Base-by-base conservation (phyloP, 306 rosid genomes). In the Glycine latifolia region DNA sequence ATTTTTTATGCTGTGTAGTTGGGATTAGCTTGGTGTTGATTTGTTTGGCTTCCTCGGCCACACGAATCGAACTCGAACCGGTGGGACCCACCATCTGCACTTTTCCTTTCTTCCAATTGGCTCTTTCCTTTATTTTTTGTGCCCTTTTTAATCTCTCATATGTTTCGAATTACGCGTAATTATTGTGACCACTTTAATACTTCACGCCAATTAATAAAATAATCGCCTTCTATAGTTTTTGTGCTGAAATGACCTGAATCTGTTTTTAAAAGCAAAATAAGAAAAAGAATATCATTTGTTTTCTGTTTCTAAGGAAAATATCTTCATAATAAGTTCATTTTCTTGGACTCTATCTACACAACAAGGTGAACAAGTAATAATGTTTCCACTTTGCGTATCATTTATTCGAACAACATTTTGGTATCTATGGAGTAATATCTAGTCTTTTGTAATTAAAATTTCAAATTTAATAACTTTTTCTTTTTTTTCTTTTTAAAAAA, bases 41-140 rank as follows among this genome's bases (percentile, higher is more conserved):
- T 65, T 3, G 26, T 13, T 31, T 10, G 7, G 62, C 10, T 17
- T 16, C 81, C 75, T 76, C 50, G 66, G 73, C 90, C 87, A 84
- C 87, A 76, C 3, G 84, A 82, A 78, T 49, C 73, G 46, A 20
- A 54, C 8, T 41, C 46, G 41, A 53, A 20, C 65, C 70, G 7
- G 43, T 71, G 66, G 79, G 88, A 71, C 90, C 90, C 83, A 74
- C 79, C 16, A 5, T 55, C 33, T 44, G 77, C 89, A 20, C 90
- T 87, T 85, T 87, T 83, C 26, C 5, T 43, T 76, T 76, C 41
- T 11, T 65, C 56, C 60, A 1, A 83, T 83, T 79, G 80, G 71
- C 41, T 66, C 16, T 61, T 37, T n/a, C 7, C 55, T 17, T 37
- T 31, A 49, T 67, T 9, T 31, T 14, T 4, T 14, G 13, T 6